Evolutionary conservation across 1,284 basidiomycete species (phyloP), one percentile per base, ranked within the genome.

Genomic region (Malassezia restricta): DNA sequence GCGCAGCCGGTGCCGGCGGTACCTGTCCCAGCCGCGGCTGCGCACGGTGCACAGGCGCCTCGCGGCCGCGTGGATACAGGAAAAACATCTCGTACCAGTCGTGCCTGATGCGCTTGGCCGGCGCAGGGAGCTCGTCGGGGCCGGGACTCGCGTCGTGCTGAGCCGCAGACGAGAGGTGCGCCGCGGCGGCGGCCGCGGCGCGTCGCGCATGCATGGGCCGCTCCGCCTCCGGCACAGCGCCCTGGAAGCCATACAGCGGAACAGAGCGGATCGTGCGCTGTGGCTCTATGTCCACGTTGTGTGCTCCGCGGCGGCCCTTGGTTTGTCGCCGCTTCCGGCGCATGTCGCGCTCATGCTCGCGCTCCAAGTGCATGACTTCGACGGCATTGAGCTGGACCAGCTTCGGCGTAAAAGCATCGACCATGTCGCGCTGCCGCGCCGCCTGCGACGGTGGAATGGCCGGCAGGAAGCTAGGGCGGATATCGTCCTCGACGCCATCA

Each of bases 321-420:
- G 86, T 89, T 63, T 86, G 86, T 43, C 90, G 80, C 57, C 79
- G 77, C 75, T 91, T 87, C 57, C 87, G 80, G 40, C 89, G 81
- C 59, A 86, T 80, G 63, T 96, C 89, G 75, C 87, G 87, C 75
- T 95, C 92, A 49, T 89, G 81, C 62, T 96, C 91, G 71, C 85
- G 85, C 74, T 98, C 92, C 64, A 83, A 84, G 57, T 88, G 85
- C 47, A 68, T 59, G 51, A 95, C 81, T 61, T 95, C 90, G 61
- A 84, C 83, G 58, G 90, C 86, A 65, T 83, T 85, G 67, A 95
- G 82, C 68, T 86, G 85, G 71, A 85, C 84, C 65, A 98, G 84
- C 20, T 83, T 79, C 0, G 94, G 94, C 0, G 90, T 96, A 75
- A 83, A 92, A 40, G 62, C 58, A 40, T 72, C 38, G 79, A 78